A percentile compares a stretch with the other conserved stretches of the same genome.
phyloP scores from a whole-genome alignment of 2,329 filamentous ascomycete species.

The Fusarium sacchari region DNA sequence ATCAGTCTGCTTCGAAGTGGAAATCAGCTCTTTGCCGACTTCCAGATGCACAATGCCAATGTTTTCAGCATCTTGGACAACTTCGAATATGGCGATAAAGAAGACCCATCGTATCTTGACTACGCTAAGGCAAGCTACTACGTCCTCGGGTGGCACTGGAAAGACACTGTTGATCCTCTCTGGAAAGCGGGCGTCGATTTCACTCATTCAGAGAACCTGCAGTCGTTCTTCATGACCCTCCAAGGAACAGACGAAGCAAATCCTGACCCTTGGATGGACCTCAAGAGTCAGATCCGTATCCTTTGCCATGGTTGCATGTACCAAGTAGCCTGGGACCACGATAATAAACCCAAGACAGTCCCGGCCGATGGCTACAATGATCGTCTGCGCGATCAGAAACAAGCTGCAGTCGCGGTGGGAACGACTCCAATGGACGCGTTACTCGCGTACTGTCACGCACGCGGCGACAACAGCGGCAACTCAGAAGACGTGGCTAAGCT shows the following conservation, averaged over 20 bases:
- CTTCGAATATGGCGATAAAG: constrained; percentile 45
- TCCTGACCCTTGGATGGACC: constrained; percentile 24
- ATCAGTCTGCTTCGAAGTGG: constrained; percentile 26
- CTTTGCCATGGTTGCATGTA: constrained; percentile 53
- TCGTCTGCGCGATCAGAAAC: constrained; percentile 31
- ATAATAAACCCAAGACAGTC: constrained; percentile 40
- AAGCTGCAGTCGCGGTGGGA: constrained; percentile 47
- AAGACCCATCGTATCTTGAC: constrained; percentile 33
- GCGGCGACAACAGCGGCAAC: constrained; percentile 28
- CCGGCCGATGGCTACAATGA: constrained; percentile 46
- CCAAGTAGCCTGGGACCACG: constrained; percentile 48
- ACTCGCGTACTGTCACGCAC: constrained; percentile 47
- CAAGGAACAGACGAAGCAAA: constrained; percentile 2
- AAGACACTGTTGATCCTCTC: constrained; percentile 35
- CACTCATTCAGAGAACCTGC: constrained; percentile 24
- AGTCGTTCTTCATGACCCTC: constrained; percentile 38
- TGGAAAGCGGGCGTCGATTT: not conserved
- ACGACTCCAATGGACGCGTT: constrained; percentile 53
- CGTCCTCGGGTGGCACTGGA: constrained; percentile 53
- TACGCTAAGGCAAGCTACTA: constrained; percentile 50
- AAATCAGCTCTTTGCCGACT: constrained; percentile 56
- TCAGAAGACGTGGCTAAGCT: constrained; percentile 29
- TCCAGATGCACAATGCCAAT: constrained; percentile 52
- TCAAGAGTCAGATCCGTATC: constrained; percentile 25
- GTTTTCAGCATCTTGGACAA: constrained; percentile 55